Conservation (phyloP, 306 rosid species). For the Cercis canadensis region DNA sequence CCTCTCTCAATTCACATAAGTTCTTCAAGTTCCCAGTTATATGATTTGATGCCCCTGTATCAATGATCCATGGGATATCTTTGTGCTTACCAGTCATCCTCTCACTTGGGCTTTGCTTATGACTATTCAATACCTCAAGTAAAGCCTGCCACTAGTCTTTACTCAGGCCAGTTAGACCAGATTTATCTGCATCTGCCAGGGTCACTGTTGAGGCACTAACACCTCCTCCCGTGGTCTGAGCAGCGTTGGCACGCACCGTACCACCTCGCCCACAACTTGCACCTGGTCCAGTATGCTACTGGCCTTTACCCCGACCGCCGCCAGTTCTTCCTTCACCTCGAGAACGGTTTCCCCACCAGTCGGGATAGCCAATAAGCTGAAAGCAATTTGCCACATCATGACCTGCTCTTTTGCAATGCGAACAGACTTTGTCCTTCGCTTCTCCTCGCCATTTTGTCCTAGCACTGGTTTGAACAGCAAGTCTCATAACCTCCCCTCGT, state of each 20-base stretch:
- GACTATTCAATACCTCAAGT: neutral
- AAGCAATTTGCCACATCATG: neutral
- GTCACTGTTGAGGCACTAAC: neutral
- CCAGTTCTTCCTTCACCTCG: neutral
- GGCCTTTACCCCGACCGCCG: neutral
- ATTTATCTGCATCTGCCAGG: too few species aligned
- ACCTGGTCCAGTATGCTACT: neutral
- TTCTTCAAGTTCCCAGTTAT: too few species aligned
- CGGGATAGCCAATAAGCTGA: neutral
- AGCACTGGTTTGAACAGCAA: neutral
- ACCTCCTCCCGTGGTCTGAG: neutral
- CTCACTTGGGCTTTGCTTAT: neutral
- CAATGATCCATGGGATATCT: too few species aligned
- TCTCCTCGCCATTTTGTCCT: neutral
- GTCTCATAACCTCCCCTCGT: neutral
- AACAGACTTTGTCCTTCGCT: neutral
- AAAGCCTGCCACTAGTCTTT: neutral
- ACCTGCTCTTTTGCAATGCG: neutral
- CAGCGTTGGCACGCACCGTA: too few species aligned
- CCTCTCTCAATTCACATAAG: too few species aligned
- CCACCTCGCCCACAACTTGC: neutral
- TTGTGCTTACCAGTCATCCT: too few species aligned
- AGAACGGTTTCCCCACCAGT: neutral
- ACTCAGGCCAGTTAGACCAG: neutral
- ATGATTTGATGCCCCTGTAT: too few species aligned